Evolutionary conservation across 2,329 filamentous ascomycete genomes (phyloP).

Genomic region (Cladosporium sp.): DNA sequence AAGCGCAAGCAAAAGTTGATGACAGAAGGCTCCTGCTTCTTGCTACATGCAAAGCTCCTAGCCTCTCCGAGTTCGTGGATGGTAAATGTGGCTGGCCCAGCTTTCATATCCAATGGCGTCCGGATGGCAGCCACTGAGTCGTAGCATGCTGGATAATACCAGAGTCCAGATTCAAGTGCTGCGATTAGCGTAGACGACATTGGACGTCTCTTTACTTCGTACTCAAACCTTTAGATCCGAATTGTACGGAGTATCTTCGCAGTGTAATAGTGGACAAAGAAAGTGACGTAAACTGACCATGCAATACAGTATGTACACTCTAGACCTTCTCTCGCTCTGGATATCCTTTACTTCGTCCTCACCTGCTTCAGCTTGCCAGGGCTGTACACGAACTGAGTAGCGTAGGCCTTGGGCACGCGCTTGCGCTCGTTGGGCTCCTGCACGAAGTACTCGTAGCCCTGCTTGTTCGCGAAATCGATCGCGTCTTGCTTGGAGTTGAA

Average conservation of each 20-base stretch:
- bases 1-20: not conserved
- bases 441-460: slow-evolving; percentile 98
- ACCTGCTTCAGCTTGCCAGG: slow-evolving; percentile 82
- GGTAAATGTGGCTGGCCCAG: not conserved
- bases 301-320: slow-evolving; percentile 20
- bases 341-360: slow-evolving; percentile 68
- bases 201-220: not conserved
- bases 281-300: slow-evolving; percentile 9
- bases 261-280: not conserved
- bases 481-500: slow-evolving; percentile 95
- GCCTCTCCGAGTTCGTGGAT: not conserved
- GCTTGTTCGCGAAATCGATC: slow-evolving; percentile 93
- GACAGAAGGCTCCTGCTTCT: not conserved
- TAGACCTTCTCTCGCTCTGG: slow-evolving; percentile 1
- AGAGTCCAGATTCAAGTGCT: not conserved
- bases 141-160: not conserved
- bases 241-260: not conserved
- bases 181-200: not conserved
- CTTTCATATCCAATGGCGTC: not conserved
- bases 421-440: slow-evolving; percentile 92
- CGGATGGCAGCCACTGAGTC: not conserved
- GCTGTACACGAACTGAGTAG: slow-evolving; percentile 90
- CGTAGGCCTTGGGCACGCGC: slow-evolving; percentile 89
- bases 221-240: not conserved
- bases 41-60: too few relatives aligned